Conservation (phyloP, 2,329 filamentous ascomycete species). For the Diaporthe citriasiana region DNA sequence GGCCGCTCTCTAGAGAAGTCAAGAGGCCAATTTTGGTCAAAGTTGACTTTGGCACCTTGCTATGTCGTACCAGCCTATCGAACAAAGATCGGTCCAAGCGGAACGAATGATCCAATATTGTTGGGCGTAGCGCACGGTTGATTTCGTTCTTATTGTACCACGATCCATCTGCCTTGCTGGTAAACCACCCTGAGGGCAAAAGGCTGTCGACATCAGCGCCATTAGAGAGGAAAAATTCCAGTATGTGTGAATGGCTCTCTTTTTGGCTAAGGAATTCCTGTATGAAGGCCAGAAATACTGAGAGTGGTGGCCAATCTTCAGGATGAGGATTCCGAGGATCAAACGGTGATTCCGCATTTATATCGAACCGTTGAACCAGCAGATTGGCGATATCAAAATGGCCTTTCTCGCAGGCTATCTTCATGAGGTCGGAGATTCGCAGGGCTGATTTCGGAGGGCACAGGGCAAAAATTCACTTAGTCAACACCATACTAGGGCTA, state of each 20-base stretch:
- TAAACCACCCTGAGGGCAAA: background rate
- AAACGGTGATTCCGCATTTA: background rate
- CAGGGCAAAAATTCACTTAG: too few relatives aligned
- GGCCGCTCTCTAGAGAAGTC: background rate
- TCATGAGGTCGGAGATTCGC: background rate
- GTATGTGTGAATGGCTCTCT: background rate
- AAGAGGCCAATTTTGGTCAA: background rate
- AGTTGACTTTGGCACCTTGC: background rate
- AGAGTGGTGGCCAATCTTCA: background rate
- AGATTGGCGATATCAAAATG: background rate
- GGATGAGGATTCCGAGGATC: background rate
- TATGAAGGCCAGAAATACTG: background rate
- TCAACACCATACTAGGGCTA: too few relatives aligned
- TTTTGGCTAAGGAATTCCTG: background rate
- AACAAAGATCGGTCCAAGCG: background rate
- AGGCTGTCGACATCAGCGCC: background rate
- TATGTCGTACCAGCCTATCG: background rate
- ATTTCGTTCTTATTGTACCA: background rate
- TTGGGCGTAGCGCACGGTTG: background rate
- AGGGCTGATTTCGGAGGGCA: too few relatives aligned
- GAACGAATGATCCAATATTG: background rate
- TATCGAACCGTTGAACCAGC: background rate
- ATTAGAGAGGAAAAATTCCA: background rate
- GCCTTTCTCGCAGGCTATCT: background rate
- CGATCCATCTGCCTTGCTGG: too few relatives aligned